These are phyloP conservation scores for Trichoderma cornu-damae DNA, from an alignment of 2,329 filamentous ascomycete species.

Conservation along the genomic window DNA sequence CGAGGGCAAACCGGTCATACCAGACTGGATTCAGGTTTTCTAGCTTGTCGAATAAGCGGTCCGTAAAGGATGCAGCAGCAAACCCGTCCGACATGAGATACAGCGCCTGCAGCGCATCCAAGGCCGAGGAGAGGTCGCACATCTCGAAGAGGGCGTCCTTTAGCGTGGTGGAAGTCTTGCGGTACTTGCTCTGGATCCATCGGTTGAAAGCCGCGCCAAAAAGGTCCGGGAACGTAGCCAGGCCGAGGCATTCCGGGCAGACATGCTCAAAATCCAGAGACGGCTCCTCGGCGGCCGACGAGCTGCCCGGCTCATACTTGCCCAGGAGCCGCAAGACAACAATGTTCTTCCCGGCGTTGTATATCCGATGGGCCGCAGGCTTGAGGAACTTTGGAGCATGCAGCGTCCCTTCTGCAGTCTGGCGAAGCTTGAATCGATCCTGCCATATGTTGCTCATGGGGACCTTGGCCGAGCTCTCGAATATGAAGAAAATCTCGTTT, in stretches of 20 bases:
- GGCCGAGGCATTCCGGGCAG: constrained; percentile 41
- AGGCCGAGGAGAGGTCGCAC: constrained; percentile 60
- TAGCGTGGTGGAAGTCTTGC: constrained; percentile 61
- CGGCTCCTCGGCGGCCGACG: constrained; percentile 35
- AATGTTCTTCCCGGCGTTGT: constrained; percentile 83
- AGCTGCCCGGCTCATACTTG: constrained; percentile 38
- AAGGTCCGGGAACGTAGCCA: constrained; percentile 68
- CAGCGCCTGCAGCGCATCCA: constrained; percentile 64
- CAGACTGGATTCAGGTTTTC: constrained; percentile 57
- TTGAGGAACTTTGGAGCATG: constrained; percentile 72
- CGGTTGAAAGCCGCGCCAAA: constrained; percentile 65
- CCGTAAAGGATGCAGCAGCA: constrained; percentile 59
- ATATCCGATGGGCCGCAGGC: constrained; percentile 64
- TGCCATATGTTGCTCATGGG: constrained; percentile 69
- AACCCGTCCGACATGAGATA: constrained; percentile 75
- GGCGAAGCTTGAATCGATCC: constrained; percentile 63
- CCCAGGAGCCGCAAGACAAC: constrained; percentile 73
- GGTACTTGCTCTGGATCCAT: constrained; percentile 75
- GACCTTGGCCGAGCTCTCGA: constrained; percentile 50
- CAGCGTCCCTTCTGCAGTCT: constrained; percentile 53
- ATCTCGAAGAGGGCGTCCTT: constrained; percentile 61
- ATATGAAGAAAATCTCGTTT: constrained; percentile 72
- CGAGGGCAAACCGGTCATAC: constrained; percentile 78
- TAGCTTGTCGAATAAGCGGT: constrained; percentile 68
- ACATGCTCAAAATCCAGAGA: constrained; percentile 54